Base-by-base conservation (phyloP, 768 basidiomycete genomes). In the Tulasnella sp. region DNA sequence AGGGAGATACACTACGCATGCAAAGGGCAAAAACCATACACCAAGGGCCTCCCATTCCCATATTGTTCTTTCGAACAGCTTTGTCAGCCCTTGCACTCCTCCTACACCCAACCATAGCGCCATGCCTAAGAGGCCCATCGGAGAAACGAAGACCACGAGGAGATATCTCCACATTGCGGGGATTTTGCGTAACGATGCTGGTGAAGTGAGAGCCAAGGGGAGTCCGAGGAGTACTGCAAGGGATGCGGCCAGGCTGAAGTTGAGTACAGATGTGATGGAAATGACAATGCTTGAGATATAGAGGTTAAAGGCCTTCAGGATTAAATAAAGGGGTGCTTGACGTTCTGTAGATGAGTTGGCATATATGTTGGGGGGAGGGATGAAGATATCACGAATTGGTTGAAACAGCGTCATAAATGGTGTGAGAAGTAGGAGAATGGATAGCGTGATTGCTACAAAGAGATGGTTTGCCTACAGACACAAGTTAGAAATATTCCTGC, bases 241-340 rank as follows among this genome's bases (percentile, higher is more conserved):
- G 19, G 72, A 62, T 19, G 81, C 78, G 0, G 92, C 86, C 16
- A 96, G 78, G 6, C 87, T 89, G 66, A 93, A 93, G 64, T 96
- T 95, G 63, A 95, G 77, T 53, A 95, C 80, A 13, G 88, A 82
- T 25, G 79, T 79, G 32, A 87, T 77, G 19, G 80, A 90, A 56
- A 95, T 83, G 44, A 90, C 73, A 1, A 85, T 83, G 3, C 93
- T 93, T 20, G 87, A 76, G 40, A 85, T 65, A 63, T 91, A 86
- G 24, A 92, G 75, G 58, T 83, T 83, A 54, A 88, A 68, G 0
- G 83, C 70, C 57, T 85, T 80, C 35, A 92, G 67, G 15, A 83
- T 66, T 15, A 65, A 60, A 15, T 57, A 47, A 70, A 74, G 31
- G 67, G 62, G 19, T 69, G 70, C 25, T 0, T 45, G 39, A 35